Percentiles rank a stretch among this genome's conserved stretches.
Evolutionary conservation across 2,329 filamentous ascomycete genomes (phyloP).

Genomic region (Fusarium citri): DNA sequence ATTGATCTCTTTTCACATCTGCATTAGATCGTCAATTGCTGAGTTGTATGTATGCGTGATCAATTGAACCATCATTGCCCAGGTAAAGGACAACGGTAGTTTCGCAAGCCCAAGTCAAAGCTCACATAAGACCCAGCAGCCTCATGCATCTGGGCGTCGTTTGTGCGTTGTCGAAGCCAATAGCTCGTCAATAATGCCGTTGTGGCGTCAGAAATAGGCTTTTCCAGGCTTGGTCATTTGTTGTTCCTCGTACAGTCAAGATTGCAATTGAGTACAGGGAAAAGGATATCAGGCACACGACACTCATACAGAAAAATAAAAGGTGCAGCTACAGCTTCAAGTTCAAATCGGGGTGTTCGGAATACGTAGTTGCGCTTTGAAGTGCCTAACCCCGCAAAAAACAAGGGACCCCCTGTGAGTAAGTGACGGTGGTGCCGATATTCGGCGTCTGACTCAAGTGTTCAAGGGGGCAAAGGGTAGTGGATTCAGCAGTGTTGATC

Average conservation of each 20-base stretch:
- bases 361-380: not conserved
- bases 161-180: not conserved
- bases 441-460: conserved; percentile 14
- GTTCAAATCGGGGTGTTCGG: not conserved
- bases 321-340: not conserved
- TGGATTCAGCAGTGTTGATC: conserved; percentile 9
- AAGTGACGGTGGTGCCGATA: conserved; percentile 4
- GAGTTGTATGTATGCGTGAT: accelerated
- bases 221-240: not conserved
- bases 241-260: not conserved
- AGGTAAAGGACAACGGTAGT: not conserved
- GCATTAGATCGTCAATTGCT: accelerated
- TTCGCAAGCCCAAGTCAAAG: not conserved
- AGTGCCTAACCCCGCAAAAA: conserved; percentile 14
- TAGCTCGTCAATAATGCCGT: not conserved
- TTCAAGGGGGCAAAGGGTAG: not conserved
- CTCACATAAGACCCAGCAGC: not conserved
- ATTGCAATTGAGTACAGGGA: not conserved
- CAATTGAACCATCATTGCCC: too few relatives aligned
- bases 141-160: not conserved
- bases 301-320: not conserved
- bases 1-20: not conserved
- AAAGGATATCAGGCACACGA: not conserved
- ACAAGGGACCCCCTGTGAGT: conserved; percentile 8
- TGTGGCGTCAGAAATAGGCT: not conserved